These are phyloP conservation scores for Globisporangium megalacanthum DNA, from an alignment of 352 stramenopile genomes.

Conservation along the genomic window DNA sequence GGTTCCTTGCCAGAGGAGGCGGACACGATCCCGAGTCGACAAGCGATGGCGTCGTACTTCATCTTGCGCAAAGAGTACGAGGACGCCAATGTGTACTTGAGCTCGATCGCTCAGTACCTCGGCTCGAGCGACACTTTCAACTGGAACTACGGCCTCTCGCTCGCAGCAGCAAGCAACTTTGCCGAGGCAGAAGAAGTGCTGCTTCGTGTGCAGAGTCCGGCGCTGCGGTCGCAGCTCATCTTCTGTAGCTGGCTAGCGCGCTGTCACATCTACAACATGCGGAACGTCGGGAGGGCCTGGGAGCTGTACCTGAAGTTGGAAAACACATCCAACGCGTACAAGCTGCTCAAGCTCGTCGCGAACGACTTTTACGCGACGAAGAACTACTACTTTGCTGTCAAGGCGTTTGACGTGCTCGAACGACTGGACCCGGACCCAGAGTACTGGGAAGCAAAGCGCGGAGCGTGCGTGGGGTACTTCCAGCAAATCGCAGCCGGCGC, in stretches of 20 bases:
- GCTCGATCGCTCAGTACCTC: constrained; percentile 55
- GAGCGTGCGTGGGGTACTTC: constrained; percentile 62
- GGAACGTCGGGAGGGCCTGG: constrained; percentile 35
- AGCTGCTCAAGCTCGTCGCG: constrained; percentile 54
- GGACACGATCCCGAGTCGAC: constrained; percentile 63
- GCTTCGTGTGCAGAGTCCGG: constrained; percentile 31
- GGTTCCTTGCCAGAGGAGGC: constrained; percentile 37
- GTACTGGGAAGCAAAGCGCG: constrained; percentile 74
- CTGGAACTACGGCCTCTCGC: constrained; percentile 69
- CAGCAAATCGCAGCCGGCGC: constrained; percentile 40
- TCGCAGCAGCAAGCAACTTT: constrained; percentile 43
- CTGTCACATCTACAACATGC: constrained; percentile 40
- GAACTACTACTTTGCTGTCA: constrained; percentile 59
- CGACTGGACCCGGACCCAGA: constrained; percentile 61
- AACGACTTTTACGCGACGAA: constrained; percentile 62
- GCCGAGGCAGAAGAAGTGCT: constrained; percentile 52
- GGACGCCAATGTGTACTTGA: constrained; percentile 65
- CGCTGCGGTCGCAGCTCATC: constrained; percentile 26
- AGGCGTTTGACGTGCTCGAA: constrained; percentile 74
- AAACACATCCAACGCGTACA: constrained; percentile 37
- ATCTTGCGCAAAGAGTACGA: constrained; percentile 59
- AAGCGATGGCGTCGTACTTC: constrained; percentile 70
- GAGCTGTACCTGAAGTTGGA: constrained; percentile 62
- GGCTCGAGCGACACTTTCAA: constrained; percentile 59
- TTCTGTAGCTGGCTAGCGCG: constrained; percentile 53